Base-by-base conservation (phyloP, 1,284 basidiomycete genomes). In the Gomphus sp. region DNA sequence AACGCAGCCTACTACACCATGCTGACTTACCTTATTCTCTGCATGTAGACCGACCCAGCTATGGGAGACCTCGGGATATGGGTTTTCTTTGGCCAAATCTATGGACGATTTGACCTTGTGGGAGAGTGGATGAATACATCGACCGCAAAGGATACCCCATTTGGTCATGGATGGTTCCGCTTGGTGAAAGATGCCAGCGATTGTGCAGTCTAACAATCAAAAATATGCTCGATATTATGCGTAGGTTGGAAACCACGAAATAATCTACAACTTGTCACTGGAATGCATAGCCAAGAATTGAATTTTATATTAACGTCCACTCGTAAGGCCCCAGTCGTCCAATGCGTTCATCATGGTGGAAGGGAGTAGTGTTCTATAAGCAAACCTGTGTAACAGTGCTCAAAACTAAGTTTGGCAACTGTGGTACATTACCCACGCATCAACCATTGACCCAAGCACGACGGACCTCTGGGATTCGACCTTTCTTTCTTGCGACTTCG, bases 101-200 rank as follows among this genome's bases (percentile, higher is more conserved):
- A 47, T 31, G 54, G 54, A 9, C 18, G 39, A n/a, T 39, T 39
- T 18, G 52, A 53, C 18, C 12, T 53, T 53, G 52, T 53, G 22
- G 52, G 52, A 1, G 52, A 53, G 16, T 53, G 52, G 52, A 53
- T 16, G 25, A 53, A 53, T 43, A 53, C 52, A n/a, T 53, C 52
- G 18, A 41, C 36, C 11, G 52, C 52, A 43, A 53, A 53, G 18
- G 36, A 53, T 53, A 31, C 52, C 16, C 52, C 52, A 22, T 34
- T 36, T 41, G 52, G 52, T 5, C 36, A 43, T 53, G 52, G 52
- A 16, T 53, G 52, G 52, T 53, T 53, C 36, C 18, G 25, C 36
- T 53, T 53, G 36, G 52, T 36, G 6, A 53, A 43, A 18, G 52
- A 50, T 18, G 49, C 49, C 11, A 50, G 31, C 28, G 31, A 34